A percentile compares a stretch with the other conserved stretches of the same genome.
Conservation (phyloP, 768 basidiomycete genomes). For the Collybia mongolica region DNA sequence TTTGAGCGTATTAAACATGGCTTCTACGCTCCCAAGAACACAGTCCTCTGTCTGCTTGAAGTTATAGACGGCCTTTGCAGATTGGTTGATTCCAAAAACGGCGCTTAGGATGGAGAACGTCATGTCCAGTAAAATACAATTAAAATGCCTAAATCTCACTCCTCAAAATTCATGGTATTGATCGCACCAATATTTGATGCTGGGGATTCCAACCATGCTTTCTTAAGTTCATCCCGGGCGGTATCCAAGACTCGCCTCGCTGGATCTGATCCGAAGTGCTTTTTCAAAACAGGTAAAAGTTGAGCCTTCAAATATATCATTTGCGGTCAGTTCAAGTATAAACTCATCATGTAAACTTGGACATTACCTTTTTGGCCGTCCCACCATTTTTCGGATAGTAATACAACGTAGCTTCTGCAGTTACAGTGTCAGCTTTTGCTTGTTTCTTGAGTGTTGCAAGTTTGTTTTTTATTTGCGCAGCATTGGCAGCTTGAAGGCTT, state of each 20-base stretch:
- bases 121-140: background rate
- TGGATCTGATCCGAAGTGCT: background rate
- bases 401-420: background rate
- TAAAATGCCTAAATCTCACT: background rate
- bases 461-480: constrained; percentile 1
- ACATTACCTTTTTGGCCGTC: constrained; percentile 1
- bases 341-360: background rate
- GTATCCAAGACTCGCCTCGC: no score
- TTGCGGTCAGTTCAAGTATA: background rate
- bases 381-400: constrained; percentile 2
- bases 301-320: background rate
- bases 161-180: constrained; percentile 2
- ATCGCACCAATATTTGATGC: background rate
- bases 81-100: constrained; percentile 1
- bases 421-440: no score
- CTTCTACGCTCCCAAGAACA: background rate
- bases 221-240: background rate
- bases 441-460: constrained; percentile 3
- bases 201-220: background rate
- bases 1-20: background rate
- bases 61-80: background rate
- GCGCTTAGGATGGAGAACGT: background rate
- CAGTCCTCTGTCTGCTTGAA: constrained; percentile 2
- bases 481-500: constrained; percentile 3
- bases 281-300: background rate